phyloP scores from a whole-genome alignment of 1,284 basidiomycete genomes.

The Afroboletus lepidellus region DNA sequence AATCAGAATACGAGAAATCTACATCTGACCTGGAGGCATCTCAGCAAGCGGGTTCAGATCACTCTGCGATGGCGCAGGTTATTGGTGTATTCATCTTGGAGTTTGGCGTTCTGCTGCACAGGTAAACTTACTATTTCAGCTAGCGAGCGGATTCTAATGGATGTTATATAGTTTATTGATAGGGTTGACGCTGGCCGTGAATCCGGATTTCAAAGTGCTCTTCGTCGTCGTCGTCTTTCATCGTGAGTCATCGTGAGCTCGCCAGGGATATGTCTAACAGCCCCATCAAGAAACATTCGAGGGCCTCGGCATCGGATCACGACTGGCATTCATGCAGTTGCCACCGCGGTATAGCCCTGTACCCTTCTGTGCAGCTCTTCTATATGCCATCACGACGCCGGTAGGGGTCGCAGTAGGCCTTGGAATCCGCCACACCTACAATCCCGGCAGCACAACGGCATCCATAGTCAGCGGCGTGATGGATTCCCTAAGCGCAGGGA shows the following conservation, averaged over 20 bases:
- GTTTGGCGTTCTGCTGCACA: conserved; percentile 91
- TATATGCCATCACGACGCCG: conserved; percentile 83
- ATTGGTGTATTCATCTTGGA: conserved; percentile 86
- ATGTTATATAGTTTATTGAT: conserved; percentile 66
- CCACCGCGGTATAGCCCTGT: conserved; percentile 59
- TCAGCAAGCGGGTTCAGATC: conserved; percentile 27
- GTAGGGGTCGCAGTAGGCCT: conserved; percentile 84
- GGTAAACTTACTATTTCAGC: conserved; percentile 33
- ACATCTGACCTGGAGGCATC: conserved; percentile 23
- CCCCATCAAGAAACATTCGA: conserved; percentile 76
- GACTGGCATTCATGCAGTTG: conserved; percentile 73
- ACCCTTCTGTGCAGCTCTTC: conserved; percentile 60
- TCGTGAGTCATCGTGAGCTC: conserved; percentile 46
- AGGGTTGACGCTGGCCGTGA: conserved; percentile 90
- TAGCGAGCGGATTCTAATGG: neutral
- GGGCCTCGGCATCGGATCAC: conserved; percentile 86
- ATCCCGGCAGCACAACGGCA: conserved; percentile 72
- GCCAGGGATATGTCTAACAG: conserved; percentile 4
- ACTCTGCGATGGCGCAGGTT: conserved; percentile 67
- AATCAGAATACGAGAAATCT: conserved; percentile 15
- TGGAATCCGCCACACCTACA: conserved; percentile 79
- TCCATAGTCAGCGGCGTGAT: conserved; percentile 82
- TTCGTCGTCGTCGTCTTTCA: conserved; percentile 93
- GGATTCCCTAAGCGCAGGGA: conserved; percentile 85
- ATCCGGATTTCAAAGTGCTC: conserved; percentile 76